Percentiles rank a stretch among this genome's conserved stretches.
Conservation (phyloP, 2,329 filamentous ascomycete species). For the Fusarium siculi region DNA sequence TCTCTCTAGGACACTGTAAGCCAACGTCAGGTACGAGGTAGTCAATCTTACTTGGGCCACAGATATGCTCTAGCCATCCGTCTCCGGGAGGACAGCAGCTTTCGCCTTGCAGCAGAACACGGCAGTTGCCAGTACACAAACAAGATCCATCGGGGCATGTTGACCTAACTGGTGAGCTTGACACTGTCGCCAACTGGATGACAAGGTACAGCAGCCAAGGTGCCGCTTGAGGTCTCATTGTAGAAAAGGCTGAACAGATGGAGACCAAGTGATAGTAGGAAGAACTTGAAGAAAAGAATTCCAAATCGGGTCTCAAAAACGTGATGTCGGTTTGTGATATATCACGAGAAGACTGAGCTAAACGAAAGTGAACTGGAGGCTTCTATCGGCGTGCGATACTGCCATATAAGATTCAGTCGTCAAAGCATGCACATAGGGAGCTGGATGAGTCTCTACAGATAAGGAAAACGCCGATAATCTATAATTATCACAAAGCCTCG, state of each 20-base stretch:
- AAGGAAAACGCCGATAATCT: background rate
- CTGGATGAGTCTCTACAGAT: no score
- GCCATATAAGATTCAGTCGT: no score
- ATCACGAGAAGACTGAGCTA: no score
- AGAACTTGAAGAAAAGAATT: no score
- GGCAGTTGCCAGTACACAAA: background rate
- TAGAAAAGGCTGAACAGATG: no score
- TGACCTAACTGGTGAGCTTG: background rate
- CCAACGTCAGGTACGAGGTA: background rate
- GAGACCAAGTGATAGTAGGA: background rate
- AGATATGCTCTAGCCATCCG: background rate
- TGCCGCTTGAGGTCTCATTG: no score
- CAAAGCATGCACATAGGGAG: no score
- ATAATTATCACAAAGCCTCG: background rate
- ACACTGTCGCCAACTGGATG: fast-evolving
- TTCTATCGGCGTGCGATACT: no score
- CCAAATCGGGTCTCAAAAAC: no score
- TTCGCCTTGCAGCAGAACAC: background rate
- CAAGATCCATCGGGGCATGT: background rate
- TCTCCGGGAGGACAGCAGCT: background rate
- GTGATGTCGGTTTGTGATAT: no score
- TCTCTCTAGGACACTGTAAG: background rate
- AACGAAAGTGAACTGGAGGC: no score
- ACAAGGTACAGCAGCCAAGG: no score
- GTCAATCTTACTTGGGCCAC: background rate